These are phyloP conservation scores for Leishmania arabica DNA, from an alignment of 208 protist genomes.

Conservation along the genomic window DNA sequence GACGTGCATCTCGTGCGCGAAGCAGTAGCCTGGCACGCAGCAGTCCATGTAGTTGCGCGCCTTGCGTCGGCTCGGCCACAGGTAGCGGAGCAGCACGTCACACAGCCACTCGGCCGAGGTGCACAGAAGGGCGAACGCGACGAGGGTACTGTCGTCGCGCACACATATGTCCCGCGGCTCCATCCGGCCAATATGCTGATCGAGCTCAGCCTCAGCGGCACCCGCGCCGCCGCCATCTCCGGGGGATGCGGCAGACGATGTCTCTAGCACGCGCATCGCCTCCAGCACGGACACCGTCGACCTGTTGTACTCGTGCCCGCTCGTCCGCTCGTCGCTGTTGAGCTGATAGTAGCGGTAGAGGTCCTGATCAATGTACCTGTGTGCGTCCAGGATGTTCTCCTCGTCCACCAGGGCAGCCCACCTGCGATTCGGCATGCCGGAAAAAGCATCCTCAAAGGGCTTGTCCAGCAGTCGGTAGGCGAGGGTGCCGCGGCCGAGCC, in stretches of 20 bases:
- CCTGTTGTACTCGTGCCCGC: conserved; percentile 72
- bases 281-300: conserved; percentile 27
- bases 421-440: conserved; percentile 34
- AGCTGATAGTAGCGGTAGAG: conserved; percentile 79
- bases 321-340: conserved; percentile 73
- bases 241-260: background rate
- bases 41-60: conserved; percentile 42
- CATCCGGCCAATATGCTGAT: conserved; percentile 48
- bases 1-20: conserved; percentile 41
- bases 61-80: conserved; percentile 38
- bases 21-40: conserved; percentile 54
- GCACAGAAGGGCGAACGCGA: conserved; percentile 71
- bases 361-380: conserved; percentile 57
- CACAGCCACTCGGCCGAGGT: conserved; percentile 86
- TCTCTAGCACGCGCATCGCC: conserved; percentile 38
- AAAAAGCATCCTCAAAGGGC: conserved; percentile 79
- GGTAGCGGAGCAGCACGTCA: conserved; percentile 39
- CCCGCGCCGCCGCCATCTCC: background rate
- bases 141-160: conserved; percentile 61
- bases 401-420: conserved; percentile 72
- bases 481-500: conserved; percentile 57
- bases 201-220: conserved; percentile 22
- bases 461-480: conserved; percentile 56
- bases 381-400: conserved; percentile 38
- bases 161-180: conserved; percentile 59